Percentiles rank a stretch among this genome's conserved stretches.
These are phyloP conservation scores for Colletotrichum paranaense DNA, from an alignment of 2,329 filamentous ascomycete species.

Conservation along the genomic window DNA sequence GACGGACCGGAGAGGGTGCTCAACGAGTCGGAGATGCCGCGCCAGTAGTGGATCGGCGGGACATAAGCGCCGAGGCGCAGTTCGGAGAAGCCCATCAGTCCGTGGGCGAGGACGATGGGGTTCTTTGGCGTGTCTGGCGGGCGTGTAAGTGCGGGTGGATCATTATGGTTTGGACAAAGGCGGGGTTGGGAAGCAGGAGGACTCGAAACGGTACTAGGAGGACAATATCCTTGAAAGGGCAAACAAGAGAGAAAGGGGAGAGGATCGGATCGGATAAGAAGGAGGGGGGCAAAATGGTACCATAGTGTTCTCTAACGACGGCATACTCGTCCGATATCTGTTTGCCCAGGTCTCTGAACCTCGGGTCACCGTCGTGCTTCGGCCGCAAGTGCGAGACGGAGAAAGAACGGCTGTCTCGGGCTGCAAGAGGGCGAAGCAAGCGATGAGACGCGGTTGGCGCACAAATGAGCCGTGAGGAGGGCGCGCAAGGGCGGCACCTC, in stretches of 20 bases:
- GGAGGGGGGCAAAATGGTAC: slow-evolving; percentile 43
- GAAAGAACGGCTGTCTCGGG: slow-evolving; percentile 13
- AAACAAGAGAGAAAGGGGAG: background rate
- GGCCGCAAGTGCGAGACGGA: slow-evolving; percentile 17
- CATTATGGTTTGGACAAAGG: background rate
- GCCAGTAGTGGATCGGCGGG: slow-evolving; percentile 72
- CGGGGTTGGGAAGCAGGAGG: background rate
- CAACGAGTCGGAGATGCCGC: slow-evolving; percentile 70
- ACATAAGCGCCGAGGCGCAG: slow-evolving; percentile 62
- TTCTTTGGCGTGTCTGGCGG: slow-evolving; percentile 65
- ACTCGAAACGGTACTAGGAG: background rate
- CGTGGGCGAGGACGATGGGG: slow-evolving; percentile 74
- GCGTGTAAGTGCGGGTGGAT: slow-evolving; percentile 13
- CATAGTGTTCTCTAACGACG: slow-evolving; percentile 55
- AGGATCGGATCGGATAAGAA: background rate
- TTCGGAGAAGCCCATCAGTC: slow-evolving; percentile 72
- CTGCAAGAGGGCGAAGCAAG: slow-evolving; percentile 16
- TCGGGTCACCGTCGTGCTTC: slow-evolving; percentile 45
- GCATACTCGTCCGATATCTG: slow-evolving; percentile 61
- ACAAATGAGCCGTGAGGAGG: background rate
- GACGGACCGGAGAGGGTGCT: slow-evolving; percentile 61
- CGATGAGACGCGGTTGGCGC: slow-evolving; percentile 34
- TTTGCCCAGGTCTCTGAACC: slow-evolving; percentile 52
- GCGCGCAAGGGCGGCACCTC: slow-evolving; percentile 26
- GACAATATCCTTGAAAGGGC: background rate